Percentiles rank a stretch among this genome's conserved stretches.
phyloP scores from a whole-genome alignment of 2,329 filamentous ascomycete species.

The Colletotrichum navitas region DNA sequence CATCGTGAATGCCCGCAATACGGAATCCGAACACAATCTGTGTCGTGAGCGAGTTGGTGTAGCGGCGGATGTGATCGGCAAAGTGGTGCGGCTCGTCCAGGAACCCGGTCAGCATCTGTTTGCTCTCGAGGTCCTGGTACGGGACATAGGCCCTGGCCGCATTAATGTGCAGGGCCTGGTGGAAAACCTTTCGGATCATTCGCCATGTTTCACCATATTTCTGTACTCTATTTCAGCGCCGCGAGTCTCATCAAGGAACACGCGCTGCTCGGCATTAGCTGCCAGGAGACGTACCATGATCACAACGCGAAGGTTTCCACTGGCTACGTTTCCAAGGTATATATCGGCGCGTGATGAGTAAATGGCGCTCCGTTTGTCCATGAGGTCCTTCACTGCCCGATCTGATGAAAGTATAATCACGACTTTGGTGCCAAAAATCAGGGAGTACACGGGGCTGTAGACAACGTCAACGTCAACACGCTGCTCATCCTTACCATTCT shows the following conservation, averaged over 20 bases:
- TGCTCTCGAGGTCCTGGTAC: slow-evolving; percentile 56
- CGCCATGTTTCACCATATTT: slow-evolving; percentile 35
- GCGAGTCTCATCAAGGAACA: not conserved
- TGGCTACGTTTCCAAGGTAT: slow-evolving; percentile 24
- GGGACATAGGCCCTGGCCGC: slow-evolving; percentile 56
- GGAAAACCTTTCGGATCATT: slow-evolving; percentile 49
- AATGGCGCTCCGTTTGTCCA: slow-evolving; percentile 63
- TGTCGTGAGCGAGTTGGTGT: slow-evolving; percentile 62
- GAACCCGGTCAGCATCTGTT: slow-evolving; percentile 57
- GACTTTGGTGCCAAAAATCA: slow-evolving; percentile 62
- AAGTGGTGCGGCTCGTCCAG: slow-evolving; percentile 55
- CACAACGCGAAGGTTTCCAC: slow-evolving; percentile 18
- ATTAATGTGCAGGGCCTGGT: slow-evolving; percentile 54
- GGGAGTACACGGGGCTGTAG: slow-evolving; percentile 60
- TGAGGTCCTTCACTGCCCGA: slow-evolving; percentile 61
- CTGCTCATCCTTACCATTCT: too few species aligned
- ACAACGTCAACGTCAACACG: slow-evolving; percentile 39
- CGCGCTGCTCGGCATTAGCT: too few species aligned
- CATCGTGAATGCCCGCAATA: slow-evolving; percentile 56
- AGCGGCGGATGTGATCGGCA: slow-evolving; percentile 60
- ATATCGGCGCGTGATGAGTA: slow-evolving; percentile 60
- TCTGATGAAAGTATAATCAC: slow-evolving; percentile 62
- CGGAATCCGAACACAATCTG: slow-evolving; percentile 65
- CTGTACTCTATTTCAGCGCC: not conserved
- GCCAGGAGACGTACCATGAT: slow-evolving; percentile 11